Conservation (phyloP, 257 asterid genomes). For the Anisodus acutangulus region DNA sequence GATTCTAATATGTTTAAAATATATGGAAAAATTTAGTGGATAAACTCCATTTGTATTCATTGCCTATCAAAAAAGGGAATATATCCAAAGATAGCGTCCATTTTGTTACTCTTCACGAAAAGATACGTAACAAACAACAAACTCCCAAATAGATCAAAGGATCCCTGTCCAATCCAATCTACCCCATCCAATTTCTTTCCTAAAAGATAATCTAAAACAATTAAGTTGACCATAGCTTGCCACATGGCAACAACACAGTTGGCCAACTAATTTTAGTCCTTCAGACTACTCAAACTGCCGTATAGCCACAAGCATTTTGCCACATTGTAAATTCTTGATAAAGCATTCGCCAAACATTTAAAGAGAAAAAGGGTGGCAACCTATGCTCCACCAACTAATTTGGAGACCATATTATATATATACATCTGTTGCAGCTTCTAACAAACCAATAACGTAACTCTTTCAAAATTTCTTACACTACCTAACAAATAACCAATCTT, state of each 20-base stretch:
- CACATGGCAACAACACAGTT: conserved; percentile 41
- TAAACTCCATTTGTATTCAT: not conserved
- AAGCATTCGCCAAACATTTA: conserved; percentile 50
- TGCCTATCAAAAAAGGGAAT: not conserved
- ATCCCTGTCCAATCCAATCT: conserved; percentile 39
- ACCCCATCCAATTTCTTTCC: not conserved
- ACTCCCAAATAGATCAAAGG: conserved; percentile 47
- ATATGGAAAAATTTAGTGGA: conserved; percentile 7
- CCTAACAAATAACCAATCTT: no score
- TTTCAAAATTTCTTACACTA: not conserved
- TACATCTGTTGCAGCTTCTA: not conserved
- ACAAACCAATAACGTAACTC: not conserved
- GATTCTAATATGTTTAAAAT: not conserved
- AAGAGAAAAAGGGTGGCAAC: conserved; percentile 22
- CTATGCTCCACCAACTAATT: conserved; percentile 64
- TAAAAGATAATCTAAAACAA: conserved; percentile 1
- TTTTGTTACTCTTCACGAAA: not conserved
- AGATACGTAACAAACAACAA: conserved; percentile 21
- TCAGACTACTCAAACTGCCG: conserved; percentile 39
- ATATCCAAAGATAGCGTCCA: not conserved
- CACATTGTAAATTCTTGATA: conserved; percentile 63
- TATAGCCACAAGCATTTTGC: conserved; percentile 44
- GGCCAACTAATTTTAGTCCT: conserved; percentile 43
- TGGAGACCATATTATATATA: conserved; percentile 38
- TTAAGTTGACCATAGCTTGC: conserved; percentile 22